Conservation (phyloP, 768 basidiomycete species). For the Russula griseocarnosa region DNA sequence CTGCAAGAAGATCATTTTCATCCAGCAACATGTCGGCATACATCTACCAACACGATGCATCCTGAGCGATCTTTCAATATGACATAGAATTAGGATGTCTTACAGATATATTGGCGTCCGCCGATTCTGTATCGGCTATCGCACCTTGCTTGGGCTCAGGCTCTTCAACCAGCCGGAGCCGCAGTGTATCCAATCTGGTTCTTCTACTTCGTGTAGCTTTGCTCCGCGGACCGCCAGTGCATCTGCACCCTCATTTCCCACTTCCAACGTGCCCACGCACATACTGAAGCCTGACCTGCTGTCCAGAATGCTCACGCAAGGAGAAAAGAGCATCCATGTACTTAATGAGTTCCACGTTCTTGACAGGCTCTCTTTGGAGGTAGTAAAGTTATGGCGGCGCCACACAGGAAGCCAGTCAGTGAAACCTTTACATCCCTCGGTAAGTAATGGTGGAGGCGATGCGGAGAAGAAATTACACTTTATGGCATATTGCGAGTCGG, state of each 20-base stretch:
- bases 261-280: slow-evolving; percentile 78
- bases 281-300: slow-evolving; percentile 57
- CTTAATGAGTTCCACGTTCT: slow-evolving; percentile 66
- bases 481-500: slow-evolving; percentile 84
- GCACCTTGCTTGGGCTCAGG: not conserved
- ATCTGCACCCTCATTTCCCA: slow-evolving; percentile 89
- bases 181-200: slow-evolving; percentile 52
- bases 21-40: slow-evolving; percentile 23
- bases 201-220: slow-evolving; percentile 38
- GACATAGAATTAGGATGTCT: not conserved
- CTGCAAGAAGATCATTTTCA: slow-evolving; percentile 14
- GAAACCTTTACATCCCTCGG: slow-evolving; percentile 51
- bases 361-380: slow-evolving; percentile 50
- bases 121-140: not conserved
- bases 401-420: slow-evolving; percentile 66
- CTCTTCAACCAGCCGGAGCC: slow-evolving; percentile 3
- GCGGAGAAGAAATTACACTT: slow-evolving; percentile 48
- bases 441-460: slow-evolving; percentile 2
- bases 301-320: slow-evolving; percentile 47
- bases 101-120: slow-evolving; percentile 7
- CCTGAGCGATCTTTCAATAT: not conserved
- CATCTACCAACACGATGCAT: not conserved
- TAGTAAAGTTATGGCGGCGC: slow-evolving; percentile 50
- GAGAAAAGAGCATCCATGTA: slow-evolving; percentile 65
- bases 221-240: slow-evolving; percentile 60